phyloP scores from a whole-genome alignment of 208 protist genomes.

The Leishmania gerbilli region DNA sequence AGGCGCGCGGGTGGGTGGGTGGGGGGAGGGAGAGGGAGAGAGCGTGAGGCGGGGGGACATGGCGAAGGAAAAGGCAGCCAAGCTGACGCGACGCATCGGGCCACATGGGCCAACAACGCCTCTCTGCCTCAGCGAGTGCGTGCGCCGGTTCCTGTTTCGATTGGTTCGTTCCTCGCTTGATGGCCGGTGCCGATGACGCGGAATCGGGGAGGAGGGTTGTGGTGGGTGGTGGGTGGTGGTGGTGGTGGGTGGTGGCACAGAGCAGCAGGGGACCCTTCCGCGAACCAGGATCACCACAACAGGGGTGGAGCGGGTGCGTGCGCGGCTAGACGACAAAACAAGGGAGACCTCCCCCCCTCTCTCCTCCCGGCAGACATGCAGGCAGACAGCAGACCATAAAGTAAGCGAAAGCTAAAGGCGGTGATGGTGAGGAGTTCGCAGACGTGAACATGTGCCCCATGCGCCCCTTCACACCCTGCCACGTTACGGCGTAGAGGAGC shows the following conservation, averaged over 20 bases:
- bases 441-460: background rate
- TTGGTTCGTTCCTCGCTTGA: background rate
- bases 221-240: background rate
- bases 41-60: background rate
- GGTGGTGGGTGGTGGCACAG: background rate
- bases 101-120: background rate
- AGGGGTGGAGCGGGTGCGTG: background rate
- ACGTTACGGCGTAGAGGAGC: background rate
- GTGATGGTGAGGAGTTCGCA: background rate
- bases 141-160: background rate
- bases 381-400: background rate
- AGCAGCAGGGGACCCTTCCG: background rate
- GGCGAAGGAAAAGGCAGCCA: slow-evolving; percentile 15
- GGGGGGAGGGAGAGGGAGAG: no score
- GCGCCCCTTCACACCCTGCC: background rate
- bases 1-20: no score
- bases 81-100: background rate
- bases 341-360: background rate
- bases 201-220: background rate
- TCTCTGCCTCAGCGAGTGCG: background rate
- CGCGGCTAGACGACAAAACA: background rate
- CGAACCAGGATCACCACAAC: background rate
- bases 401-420: background rate
- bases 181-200: background rate
- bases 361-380: background rate